Evolutionary conservation across 2,329 filamentous ascomycete species (phyloP), one percentile per base, ranked within the genome.

Genomic region (Talaromyces albobiverticillius): DNA sequence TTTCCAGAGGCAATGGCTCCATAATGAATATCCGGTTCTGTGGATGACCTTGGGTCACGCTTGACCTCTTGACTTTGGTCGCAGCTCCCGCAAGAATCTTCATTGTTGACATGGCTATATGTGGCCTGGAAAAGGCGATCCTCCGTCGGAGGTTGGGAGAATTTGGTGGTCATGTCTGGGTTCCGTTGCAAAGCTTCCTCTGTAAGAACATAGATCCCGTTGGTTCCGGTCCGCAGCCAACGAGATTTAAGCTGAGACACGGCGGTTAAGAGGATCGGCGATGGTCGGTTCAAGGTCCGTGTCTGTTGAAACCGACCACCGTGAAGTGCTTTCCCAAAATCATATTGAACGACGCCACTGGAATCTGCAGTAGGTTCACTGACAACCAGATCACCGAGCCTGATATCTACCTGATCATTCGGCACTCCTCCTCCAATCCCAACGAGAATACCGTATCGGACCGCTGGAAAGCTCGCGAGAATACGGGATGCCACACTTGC

Each of bases 1-100:
- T 52, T 41, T 2, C 38, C 49, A 2, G 49, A 52, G 13, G 49
- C 49, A 22, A 52, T 52, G 2, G 16, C 4, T 3, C 49, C 49
- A n/a, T 43, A 52, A 20, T 45, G 41, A 10, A 52, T 20, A 31
- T 20, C 13, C 4, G 40, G 40, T 9, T 20, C 22, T 8, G 2
- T 2, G 2, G 47, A 29, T 18, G 4, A 6, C 4, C 47, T 13
- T 11, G 14, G 6, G 1, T n/a, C 13, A 4, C 36, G 23, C 10
- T 14, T 6, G 2, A 50, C 20, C 22, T 18, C 25, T 14, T 29
- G 34, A 4, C 16, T 8, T 20, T 41, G 13, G 31, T 50, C 36
- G 13, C 36, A 50, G 11, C 18, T 31, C 3, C 4, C 6, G 22
- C 47, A 50, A 16, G 14, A 11, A 14, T 10, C 18, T 20, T 40